Conservation (phyloP, 345 rosid species). For the Hevea brasiliensis region DNA sequence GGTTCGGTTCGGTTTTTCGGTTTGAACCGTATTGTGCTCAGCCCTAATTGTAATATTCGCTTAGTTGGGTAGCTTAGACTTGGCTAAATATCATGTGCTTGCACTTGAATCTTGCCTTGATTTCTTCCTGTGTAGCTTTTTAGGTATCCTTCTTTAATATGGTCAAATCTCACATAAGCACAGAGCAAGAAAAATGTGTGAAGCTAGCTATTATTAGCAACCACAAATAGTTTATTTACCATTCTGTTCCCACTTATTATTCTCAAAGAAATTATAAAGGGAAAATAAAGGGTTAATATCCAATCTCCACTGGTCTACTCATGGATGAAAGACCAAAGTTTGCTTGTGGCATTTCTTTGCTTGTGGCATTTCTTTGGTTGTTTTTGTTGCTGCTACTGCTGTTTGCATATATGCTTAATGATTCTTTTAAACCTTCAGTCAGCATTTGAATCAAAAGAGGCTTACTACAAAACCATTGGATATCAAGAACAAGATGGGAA, state of each 20-base stretch:
- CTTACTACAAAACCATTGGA: conserved; percentile 55
- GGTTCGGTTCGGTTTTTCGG: too few relatives aligned
- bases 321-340: not conserved
- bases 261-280: not conserved
- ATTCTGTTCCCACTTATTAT: not conserved
- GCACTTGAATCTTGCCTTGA: not conserved
- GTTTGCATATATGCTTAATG: conserved; percentile 12
- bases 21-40: too few relatives aligned
- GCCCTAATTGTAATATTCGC: not conserved
- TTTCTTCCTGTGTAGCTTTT: not conserved
- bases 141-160: not conserved
- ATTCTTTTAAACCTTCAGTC: conserved; percentile 44
- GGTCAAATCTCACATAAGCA: not conserved
- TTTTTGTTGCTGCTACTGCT: conserved; percentile 5
- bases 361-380: not conserved
- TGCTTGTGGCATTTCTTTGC: not conserved
- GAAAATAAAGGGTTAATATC: not conserved
- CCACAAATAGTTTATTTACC: not conserved
- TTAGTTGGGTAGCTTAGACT: not conserved
- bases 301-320: not conserved
- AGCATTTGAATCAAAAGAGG: conserved; percentile 60
- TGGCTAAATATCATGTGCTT: not conserved
- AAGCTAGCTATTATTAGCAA: not conserved
- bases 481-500: conserved; percentile 50
- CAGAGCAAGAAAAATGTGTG: not conserved